Evolutionary conservation across 345 rosid species (phyloP), one percentile per base, ranked within the genome.

Genomic region (Pistacia atlantica): DNA sequence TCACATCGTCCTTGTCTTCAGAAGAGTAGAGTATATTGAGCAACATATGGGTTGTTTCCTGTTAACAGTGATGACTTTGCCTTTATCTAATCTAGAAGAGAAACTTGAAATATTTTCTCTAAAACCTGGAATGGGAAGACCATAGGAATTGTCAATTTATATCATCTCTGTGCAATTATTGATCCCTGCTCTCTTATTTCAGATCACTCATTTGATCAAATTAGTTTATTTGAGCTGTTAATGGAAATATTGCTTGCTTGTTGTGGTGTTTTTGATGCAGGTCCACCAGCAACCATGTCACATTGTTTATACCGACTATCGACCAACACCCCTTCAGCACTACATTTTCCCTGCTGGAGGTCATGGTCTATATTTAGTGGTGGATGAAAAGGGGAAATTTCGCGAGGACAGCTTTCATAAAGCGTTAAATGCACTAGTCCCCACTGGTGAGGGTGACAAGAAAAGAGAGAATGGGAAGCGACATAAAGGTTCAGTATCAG

Each of bases 281-380:
- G 98, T 96, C 67, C 99, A 96, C 83, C 84, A 78, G 61, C 99
- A 93, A 75, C 99, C 99, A 16, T 96, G 99, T 80, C 97, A 93
- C 85, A 96, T 96, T 80, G 98, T 96, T 62, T 96, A 96, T 84
- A 96, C 99, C 6, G 99, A 96, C 84, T 96, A 96, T 87, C 92
- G 98, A 58, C 99, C 99, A 71, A 96, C 99, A 63, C 99, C 99
- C 18, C 97, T 96, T 81, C 97, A 92, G 83, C 99, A 96, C 81
- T 96, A 96, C 78, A 78, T 96, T 73, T 96, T 93, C 77, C 99
- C 98, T 80, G 86, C 98, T 14, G 98, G 99, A 72, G 94, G 97
- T 62, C 93, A 84, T 77, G 99, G 99, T 69, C 87, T 93, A 48
- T 96, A 90, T 83, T 80, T 96, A 83, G 98, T 91, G 69, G 99